Evolutionary conservation across 192 early-diverging fungal species (phyloP).

Genomic region (Podila epicladia): DNA sequence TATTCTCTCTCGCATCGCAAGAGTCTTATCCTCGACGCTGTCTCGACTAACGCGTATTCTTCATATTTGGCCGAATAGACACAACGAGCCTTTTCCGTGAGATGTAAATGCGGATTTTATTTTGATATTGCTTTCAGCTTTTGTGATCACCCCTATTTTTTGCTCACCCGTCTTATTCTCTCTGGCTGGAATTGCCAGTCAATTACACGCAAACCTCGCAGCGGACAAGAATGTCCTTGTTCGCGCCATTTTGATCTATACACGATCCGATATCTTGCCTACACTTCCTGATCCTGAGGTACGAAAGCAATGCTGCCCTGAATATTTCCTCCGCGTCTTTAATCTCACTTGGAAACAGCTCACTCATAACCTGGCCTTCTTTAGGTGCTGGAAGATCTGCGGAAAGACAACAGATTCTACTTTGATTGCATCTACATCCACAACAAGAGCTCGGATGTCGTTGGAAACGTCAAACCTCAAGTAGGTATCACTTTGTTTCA

Average conservation of each 20-base stretch:
- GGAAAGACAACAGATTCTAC: slow-evolving; percentile 12
- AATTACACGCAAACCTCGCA: slow-evolving; percentile 17
- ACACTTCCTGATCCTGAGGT: slow-evolving; percentile 28
- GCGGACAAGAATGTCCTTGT: slow-evolving; percentile 10
- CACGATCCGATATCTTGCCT: slow-evolving; percentile 40
- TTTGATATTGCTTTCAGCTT: no score
- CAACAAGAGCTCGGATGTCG: slow-evolving; percentile 21
- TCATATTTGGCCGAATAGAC: slow-evolving; percentile 8
- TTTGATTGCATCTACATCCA: slow-evolving; percentile 50
- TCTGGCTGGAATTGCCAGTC: slow-evolving; percentile 2
- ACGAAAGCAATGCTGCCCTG: not conserved
- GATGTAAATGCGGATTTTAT: slow-evolving; percentile 16
- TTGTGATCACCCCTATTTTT: no score
- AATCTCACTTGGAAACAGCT: no score
- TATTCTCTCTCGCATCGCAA: not conserved
- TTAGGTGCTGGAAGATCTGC: slow-evolving; percentile 21
- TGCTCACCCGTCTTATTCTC: not conserved
- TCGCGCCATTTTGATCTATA: slow-evolving; percentile 42
- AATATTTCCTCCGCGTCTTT: no score
- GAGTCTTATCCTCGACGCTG: not conserved
- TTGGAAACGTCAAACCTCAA: slow-evolving; percentile 40
- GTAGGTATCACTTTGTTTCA: slow-evolving; percentile 5
- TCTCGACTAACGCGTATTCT: not conserved
- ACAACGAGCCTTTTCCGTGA: slow-evolving; percentile 21
- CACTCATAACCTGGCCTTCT: no score